Percentiles rank a stretch among this genome's conserved stretches.
Conservation (phyloP, 1,284 basidiomycete species). For the Fomitopsis schrenkii region DNA sequence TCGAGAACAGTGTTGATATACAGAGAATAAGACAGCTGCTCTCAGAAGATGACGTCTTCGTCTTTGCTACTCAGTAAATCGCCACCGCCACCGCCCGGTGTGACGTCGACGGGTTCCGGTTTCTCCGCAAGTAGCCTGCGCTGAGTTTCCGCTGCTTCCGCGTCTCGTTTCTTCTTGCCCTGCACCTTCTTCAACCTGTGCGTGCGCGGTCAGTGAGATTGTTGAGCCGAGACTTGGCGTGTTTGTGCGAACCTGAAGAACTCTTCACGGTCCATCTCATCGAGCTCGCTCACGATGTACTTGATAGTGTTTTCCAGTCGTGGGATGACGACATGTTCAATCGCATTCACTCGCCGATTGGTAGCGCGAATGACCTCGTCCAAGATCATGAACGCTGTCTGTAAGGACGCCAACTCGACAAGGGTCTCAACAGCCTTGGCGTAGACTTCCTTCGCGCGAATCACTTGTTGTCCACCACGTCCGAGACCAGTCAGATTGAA, state of each 20-base stretch:
- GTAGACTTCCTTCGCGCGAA: slow-evolving; percentile 92
- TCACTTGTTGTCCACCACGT: slow-evolving; percentile 94
- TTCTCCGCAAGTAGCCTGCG: slow-evolving; percentile 26
- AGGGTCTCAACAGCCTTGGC: slow-evolving; percentile 96
- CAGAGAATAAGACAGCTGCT: background rate
- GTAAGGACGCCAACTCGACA: slow-evolving; percentile 94
- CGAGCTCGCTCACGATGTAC: slow-evolving; percentile 92
- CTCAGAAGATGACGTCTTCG: slow-evolving; percentile 85
- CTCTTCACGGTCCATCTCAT: slow-evolving; percentile 97
- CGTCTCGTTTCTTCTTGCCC: slow-evolving; percentile 92
- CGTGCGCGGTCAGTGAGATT: background rate
- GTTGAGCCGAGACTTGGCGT: slow-evolving; percentile 11
- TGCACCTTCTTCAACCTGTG: slow-evolving; percentile 90
- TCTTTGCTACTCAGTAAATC: slow-evolving; percentile 85
- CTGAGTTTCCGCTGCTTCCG: slow-evolving; percentile 44
- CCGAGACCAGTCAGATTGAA: slow-evolving; percentile 98
- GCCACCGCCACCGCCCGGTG: slow-evolving; percentile 20
- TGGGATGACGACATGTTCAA: slow-evolving; percentile 97
- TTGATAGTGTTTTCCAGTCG: slow-evolving; percentile 96
- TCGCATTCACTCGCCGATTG: slow-evolving; percentile 97
- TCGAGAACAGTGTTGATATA: slow-evolving; percentile 3
- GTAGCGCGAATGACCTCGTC: slow-evolving; percentile 99
- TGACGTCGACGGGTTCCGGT: slow-evolving; percentile 18
- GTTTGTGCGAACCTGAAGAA: slow-evolving; percentile 73
- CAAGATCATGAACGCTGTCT: slow-evolving; percentile 97